These are phyloP conservation scores for Chaetothyriales sp. DNA, from an alignment of 2,329 filamentous ascomycete genomes.

Conservation along the genomic window DNA sequence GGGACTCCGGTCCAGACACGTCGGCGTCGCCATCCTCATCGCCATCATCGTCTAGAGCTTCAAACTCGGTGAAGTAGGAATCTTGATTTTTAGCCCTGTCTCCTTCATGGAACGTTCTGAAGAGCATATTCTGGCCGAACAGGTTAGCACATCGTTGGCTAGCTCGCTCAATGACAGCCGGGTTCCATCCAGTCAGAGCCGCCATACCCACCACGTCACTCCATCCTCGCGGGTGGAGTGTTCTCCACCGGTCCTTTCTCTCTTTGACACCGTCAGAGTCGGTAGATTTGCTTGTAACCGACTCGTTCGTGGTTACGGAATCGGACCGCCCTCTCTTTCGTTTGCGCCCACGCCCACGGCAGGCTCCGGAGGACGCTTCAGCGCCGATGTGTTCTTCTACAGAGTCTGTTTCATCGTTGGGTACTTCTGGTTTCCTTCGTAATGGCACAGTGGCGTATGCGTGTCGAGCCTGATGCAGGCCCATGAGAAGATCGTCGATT, in stretches of 20 bases:
- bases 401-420: neutral
- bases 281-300: neutral
- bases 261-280: neutral
- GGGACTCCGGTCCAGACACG: neutral
- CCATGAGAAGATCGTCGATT: conserved; percentile 55
- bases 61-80: conserved; percentile 9
- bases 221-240: conserved; percentile 55
- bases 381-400: neutral
- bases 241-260: neutral
- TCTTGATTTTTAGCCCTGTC: neutral
- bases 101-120: conserved; percentile 43
- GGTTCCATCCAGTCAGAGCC: conserved; percentile 56
- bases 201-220: conserved; percentile 71
- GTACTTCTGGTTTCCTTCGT: conserved; percentile 2
- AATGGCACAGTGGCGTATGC: conserved; percentile 28
- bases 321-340: neutral
- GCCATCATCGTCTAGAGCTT: conserved; percentile 6
- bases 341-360: neutral
- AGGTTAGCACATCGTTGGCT: conserved; percentile 60
- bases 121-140: conserved; percentile 58
- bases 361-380: neutral
- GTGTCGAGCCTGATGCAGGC: conserved; percentile 54
- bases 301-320: neutral
- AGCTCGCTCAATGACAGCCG: conserved; percentile 50
- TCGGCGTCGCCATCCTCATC: conserved; percentile 1